phyloP scores from a whole-genome alignment of 2,329 filamentous ascomycete genomes.

The Colletotrichum paranaense region DNA sequence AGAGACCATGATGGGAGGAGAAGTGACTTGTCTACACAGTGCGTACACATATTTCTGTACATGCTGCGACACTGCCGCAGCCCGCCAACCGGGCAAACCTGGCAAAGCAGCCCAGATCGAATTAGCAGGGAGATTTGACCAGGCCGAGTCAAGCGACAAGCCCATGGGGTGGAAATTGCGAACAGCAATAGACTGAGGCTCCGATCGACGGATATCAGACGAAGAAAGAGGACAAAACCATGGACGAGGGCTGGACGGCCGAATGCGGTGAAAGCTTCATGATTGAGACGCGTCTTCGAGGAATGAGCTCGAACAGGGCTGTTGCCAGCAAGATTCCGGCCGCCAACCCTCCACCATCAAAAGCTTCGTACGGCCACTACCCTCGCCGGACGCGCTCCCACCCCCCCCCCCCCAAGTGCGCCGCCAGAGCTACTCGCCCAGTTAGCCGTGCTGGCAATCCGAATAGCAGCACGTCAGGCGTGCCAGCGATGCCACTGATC shows the following conservation, averaged over 20 bases:
- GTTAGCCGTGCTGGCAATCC: neutral
- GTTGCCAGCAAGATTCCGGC: neutral
- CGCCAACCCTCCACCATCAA: neutral
- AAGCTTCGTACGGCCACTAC: neutral
- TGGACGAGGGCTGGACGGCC: neutral
- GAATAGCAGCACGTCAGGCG: neutral
- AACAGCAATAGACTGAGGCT: neutral
- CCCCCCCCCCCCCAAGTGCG: neutral
- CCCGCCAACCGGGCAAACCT: slow-evolving; percentile 19
- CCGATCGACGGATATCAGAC: slow-evolving; percentile 7
- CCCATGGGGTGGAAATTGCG: neutral
- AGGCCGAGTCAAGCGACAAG: slow-evolving; percentile 6
- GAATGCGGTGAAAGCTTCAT: neutral
- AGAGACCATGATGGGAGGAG: neutral
- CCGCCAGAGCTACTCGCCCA: neutral
- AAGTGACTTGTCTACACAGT: slow-evolving; percentile 20
- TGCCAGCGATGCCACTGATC: neutral
- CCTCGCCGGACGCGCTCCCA: neutral
- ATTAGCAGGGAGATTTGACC: slow-evolving; percentile 6
- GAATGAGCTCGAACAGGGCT: neutral
- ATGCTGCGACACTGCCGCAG: neutral
- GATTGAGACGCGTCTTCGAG: neutral
- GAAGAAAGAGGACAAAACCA: neutral
- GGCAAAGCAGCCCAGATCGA: slow-evolving; percentile 1
- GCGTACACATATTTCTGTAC: neutral